Evolutionary conservation across 305 asterid species (phyloP).

Genomic region (Euphrasia arctica): DNA sequence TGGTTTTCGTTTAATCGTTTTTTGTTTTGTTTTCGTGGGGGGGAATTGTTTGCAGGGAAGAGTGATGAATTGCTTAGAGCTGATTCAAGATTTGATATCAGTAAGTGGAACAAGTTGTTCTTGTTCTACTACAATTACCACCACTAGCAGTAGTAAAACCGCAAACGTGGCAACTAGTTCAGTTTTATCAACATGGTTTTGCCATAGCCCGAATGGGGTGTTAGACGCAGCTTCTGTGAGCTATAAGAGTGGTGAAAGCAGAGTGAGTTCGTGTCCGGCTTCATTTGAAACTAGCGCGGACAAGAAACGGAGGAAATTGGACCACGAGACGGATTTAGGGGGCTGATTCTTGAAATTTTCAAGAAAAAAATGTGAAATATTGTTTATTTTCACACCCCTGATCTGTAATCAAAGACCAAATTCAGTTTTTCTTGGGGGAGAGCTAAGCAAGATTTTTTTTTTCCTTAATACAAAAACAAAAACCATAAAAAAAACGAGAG

Average conservation of each 20-base stretch:
- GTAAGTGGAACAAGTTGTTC: constrained; percentile 22
- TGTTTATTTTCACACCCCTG: neutral
- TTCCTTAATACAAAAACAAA: neutral
- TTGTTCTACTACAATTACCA: neutral
- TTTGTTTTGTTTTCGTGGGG: too few species aligned
- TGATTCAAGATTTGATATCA: constrained; percentile 50
- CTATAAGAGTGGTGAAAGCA: constrained; percentile 12
- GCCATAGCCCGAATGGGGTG: constrained; percentile 12
- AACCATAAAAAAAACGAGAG: neutral
- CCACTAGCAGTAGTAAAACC: neutral
- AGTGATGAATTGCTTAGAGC: constrained; percentile 54
- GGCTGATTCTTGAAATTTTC: constrained; percentile 10
- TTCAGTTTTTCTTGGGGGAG: neutral
- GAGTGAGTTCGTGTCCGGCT: neutral
- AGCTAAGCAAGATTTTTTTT: neutral
- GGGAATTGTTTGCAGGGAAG: constrained; percentile 44
- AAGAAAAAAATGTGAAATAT: neutral
- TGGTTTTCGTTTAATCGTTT: neutral
- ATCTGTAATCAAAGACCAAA: neutral
- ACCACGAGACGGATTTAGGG: neutral
- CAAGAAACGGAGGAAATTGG: constrained; percentile 11
- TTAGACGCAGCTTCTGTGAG: constrained; percentile 12
- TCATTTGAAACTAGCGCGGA: neutral
- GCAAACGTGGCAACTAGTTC: constrained; percentile 8
- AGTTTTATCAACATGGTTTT: neutral